A percentile compares a stretch with the other conserved stretches of the same genome.
These are phyloP conservation scores for Nakazawaea wickerhamii DNA, from an alignment of 805 yeast genomes.

Conservation along the genomic window DNA sequence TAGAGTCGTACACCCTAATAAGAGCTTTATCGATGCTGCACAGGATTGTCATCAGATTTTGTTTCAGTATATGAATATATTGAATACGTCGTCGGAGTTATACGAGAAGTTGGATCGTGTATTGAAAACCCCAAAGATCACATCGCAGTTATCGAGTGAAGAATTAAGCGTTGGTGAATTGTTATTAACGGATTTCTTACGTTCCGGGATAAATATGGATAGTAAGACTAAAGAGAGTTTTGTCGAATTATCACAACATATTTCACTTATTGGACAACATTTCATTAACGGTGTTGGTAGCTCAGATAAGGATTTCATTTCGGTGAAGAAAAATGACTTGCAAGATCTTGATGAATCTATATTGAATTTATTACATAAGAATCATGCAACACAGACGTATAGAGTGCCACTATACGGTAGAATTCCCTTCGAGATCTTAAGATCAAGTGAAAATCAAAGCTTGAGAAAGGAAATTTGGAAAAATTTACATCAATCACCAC, in stretches of 20 bases:
- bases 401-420: conserved; percentile 58
- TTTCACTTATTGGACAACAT: conserved; percentile 75
- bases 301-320: conserved; percentile 21
- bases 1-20: conserved; percentile 80
- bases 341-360: conserved; percentile 20
- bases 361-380: conserved; percentile 26
- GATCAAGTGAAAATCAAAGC: conserved; percentile 47
- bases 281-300: conserved; percentile 49
- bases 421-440: conserved; percentile 58
- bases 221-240: conserved; percentile 59
- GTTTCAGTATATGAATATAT: conserved; percentile 89
- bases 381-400: conserved; percentile 29
- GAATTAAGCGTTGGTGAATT: conserved; percentile 80
- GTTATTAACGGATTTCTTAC: conserved; percentile 76
- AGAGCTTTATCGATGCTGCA: conserved; percentile 68
- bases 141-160: conserved; percentile 50
- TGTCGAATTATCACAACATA: conserved; percentile 72
- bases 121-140: conserved; percentile 35
- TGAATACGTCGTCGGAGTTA: conserved; percentile 77
- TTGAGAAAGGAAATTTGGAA: conserved; percentile 71
- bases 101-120: conserved; percentile 56
- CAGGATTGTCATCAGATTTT: conserved; percentile 81
- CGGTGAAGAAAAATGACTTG: conserved; percentile 24
- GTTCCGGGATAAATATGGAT: conserved; percentile 83
- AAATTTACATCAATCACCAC: conserved; percentile 60